These are phyloP conservation scores for Naganishia randhawae DNA, from an alignment of 768 basidiomycete species.

Conservation along the genomic window DNA sequence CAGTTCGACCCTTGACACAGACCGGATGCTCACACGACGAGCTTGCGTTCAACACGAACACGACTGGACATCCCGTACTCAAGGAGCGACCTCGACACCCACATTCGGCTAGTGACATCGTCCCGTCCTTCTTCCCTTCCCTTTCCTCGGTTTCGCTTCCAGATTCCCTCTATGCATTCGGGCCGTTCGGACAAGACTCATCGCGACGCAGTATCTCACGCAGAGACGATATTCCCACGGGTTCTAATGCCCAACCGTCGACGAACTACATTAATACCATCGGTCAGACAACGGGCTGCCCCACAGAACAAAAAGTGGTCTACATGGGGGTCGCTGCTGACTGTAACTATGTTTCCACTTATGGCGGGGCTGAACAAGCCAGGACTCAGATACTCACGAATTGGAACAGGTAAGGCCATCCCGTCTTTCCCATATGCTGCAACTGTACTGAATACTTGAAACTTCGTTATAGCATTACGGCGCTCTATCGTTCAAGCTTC, in stretches of 20 bases:
- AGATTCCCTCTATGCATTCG: not conserved
- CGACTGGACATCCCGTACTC: conserved; percentile 34
- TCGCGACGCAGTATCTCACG: not conserved
- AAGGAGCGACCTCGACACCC: conserved; percentile 7
- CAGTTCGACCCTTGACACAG: conserved; percentile 55
- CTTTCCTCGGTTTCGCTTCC: not conserved
- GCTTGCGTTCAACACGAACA: conserved; percentile 65
- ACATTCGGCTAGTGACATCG: not conserved
- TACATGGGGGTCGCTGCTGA: conserved; percentile 88
- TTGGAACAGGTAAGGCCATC: conserved; percentile 69
- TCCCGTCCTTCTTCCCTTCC: not conserved
- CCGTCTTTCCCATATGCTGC: conserved; percentile 34
- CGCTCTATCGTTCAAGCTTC: conserved; percentile 62
- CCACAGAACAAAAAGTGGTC: conserved; percentile 64
- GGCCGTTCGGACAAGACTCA: not conserved
- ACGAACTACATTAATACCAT: conserved; percentile 67
- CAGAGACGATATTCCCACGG: conserved; percentile 24
- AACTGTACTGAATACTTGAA: not conserved
- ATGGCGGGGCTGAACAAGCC: conserved; percentile 64
- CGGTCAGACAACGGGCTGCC: conserved; percentile 68
- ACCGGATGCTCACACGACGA: conserved; percentile 65
- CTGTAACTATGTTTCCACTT: conserved; percentile 68
- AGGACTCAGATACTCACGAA: conserved; percentile 69
- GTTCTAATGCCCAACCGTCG: conserved; percentile 17
- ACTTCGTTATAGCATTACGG: conserved; percentile 29